phyloP scores from a whole-genome alignment of 1,139 yeast genomes.

The Debaryomyces subglobosus region DNA sequence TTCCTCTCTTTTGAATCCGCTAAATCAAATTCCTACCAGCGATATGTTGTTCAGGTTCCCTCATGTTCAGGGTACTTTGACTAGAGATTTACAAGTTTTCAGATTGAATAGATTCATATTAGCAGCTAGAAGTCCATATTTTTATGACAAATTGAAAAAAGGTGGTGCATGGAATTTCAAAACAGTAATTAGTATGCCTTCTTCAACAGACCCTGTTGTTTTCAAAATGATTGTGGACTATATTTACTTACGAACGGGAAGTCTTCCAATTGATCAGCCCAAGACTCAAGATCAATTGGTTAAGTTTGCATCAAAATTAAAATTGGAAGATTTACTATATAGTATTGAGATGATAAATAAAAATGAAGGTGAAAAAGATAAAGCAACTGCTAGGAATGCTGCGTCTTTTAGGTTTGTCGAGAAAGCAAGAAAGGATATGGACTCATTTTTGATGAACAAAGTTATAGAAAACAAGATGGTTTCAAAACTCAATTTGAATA shows the following conservation, averaged over 20 bases:
- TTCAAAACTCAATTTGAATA: constrained; percentile 16
- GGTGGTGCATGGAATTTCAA: constrained; percentile 29
- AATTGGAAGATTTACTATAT: constrained; percentile 38
- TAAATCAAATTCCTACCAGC: constrained; percentile 28
- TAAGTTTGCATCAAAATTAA: constrained; percentile 35
- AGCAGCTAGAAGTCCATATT: constrained; percentile 39
- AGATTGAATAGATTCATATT: constrained; percentile 44
- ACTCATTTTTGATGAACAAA: constrained; percentile 36
- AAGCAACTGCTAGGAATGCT: constrained; percentile 47
- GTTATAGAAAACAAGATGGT: constrained; percentile 34
- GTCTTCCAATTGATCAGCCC: constrained; percentile 25
- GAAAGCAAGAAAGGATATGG: constrained; percentile 49
- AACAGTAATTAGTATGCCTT: constrained; percentile 27
- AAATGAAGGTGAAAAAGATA: constrained; percentile 25
- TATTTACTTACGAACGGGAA: constrained; percentile 50
- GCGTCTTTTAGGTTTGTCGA: constrained; percentile 49
- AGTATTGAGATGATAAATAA: constrained; percentile 26
- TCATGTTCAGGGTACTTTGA: constrained; percentile 19
- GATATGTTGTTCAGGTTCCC: constrained; percentile 42
- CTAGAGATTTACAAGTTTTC: constrained; percentile 21
- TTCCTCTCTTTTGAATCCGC: constrained; percentile 47
- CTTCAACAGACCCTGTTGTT: constrained; percentile 23
- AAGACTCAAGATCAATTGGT: constrained; percentile 32
- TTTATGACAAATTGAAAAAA: constrained; percentile 24
- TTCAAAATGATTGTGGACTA: constrained; percentile 50